Conservation (phyloP, 352 stramenopile genomes). For the Globisporangium apiculatum region DNA sequence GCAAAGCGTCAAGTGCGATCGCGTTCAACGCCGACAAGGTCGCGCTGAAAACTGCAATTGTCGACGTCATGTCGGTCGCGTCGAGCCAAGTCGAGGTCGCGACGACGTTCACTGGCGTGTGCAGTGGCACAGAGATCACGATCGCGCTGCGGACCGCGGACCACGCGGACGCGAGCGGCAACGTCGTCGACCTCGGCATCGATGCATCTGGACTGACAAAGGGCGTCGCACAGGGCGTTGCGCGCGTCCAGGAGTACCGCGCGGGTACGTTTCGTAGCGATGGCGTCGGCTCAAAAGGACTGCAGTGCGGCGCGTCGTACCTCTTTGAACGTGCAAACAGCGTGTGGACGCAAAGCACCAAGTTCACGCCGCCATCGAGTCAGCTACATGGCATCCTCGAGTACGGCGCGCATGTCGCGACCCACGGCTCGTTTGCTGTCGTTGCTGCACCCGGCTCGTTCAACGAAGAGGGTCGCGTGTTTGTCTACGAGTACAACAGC, state of each 20-base stretch:
- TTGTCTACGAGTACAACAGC: conserved; percentile 65
- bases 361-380: conserved; percentile 36
- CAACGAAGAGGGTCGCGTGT: conserved; percentile 53
- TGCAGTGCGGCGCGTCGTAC: conserved; percentile 67
- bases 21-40: conserved; percentile 47
- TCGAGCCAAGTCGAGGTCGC: conserved; percentile 44
- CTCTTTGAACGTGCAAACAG: conserved; percentile 35
- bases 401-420: conserved; percentile 41
- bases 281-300: conserved; percentile 46
- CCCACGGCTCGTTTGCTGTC: conserved; percentile 43
- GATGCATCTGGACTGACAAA: conserved; percentile 40
- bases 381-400: conserved; percentile 42
- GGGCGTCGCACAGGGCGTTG: conserved; percentile 20
- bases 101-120: conserved; percentile 45
- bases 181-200: conserved; percentile 51
- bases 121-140: conserved; percentile 37
- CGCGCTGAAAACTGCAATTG: conserved; percentile 43
- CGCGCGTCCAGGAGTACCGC: conserved; percentile 41
- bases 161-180: conserved; percentile 41
- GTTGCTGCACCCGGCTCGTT: conserved; percentile 56
- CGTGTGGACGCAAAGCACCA: conserved; percentile 50
- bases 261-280: conserved; percentile 55
- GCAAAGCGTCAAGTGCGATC: conserved; percentile 43
- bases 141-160: conserved; percentile 51
- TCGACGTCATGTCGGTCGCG: conserved; percentile 46